Evolutionary conservation across 495 filamentous ascomycete species (phyloP).

Genomic region (Amphirosellinia nigrospora): DNA sequence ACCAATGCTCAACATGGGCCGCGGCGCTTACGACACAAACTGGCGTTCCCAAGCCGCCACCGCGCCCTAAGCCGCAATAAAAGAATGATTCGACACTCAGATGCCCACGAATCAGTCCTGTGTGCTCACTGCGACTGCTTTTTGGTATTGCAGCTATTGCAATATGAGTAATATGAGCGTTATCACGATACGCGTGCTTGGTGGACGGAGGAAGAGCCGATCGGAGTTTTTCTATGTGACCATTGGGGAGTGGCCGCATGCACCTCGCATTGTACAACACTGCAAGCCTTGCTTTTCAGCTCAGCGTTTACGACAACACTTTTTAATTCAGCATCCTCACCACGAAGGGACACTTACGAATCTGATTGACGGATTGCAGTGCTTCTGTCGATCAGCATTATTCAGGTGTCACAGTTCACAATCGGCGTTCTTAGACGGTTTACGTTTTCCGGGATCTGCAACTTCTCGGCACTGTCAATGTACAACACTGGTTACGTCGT

Average conservation of each 20-base stretch:
- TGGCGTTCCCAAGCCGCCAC: slow-evolving; percentile 60
- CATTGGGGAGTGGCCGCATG: slow-evolving; percentile 18
- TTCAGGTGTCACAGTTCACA: slow-evolving; percentile 20
- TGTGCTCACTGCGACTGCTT: not conserved
- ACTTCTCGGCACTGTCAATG: not conserved
- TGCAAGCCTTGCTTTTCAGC: slow-evolving; percentile 28
- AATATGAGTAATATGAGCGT: not conserved
- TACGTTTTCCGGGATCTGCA: not conserved
- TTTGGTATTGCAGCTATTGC: not conserved
- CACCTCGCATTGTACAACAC: slow-evolving; percentile 24
- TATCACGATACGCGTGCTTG: not conserved
- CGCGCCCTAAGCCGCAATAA: slow-evolving; percentile 59
- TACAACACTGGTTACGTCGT: not conserved
- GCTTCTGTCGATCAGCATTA: not conserved
- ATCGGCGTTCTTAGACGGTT: slow-evolving; percentile 29
- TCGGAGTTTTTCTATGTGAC: slow-evolving; percentile 6
- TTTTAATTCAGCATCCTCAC: slow-evolving; percentile 28
- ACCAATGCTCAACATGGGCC: slow-evolving; percentile 57
- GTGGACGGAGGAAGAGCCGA: not conserved
- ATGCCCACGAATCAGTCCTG: not conserved
- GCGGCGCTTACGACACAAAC: slow-evolving; percentile 64
- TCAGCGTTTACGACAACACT: slow-evolving; percentile 21
- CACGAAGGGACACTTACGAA: not conserved
- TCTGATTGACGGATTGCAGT: not conserved
- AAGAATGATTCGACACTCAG: not conserved